Evolutionary conservation across 164 flowering plant species (phyloP).

Genomic region (Stephania cephalantha): DNA sequence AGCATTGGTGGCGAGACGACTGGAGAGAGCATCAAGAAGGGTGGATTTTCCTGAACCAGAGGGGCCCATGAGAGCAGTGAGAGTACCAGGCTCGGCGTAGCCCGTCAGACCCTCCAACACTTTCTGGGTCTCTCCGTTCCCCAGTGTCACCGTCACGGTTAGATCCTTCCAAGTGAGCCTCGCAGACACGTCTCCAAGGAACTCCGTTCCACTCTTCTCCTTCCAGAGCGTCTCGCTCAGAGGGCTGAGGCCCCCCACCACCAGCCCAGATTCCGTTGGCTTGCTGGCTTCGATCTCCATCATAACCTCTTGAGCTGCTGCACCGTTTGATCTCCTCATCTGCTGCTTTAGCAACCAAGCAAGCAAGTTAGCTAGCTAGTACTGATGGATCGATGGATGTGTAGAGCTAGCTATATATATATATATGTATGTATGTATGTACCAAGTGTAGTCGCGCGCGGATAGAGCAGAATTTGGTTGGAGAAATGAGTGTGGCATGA

Average conservation of each 20-base stretch:
- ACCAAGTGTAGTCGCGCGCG: no score
- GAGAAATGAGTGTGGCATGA: slow-evolving; percentile 16
- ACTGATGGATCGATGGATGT: no score
- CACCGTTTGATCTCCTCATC: slow-evolving; percentile 16
- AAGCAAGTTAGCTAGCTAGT: neutral
- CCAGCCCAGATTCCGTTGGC: slow-evolving; percentile 28
- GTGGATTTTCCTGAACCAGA: slow-evolving; percentile 95
- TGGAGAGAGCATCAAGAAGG: slow-evolving; percentile 78
- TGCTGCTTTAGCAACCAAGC: neutral
- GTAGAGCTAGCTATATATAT: no score
- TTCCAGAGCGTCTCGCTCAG: slow-evolving; percentile 80
- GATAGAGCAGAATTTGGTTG: neutral
- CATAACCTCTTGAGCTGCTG: slow-evolving; percentile 13
- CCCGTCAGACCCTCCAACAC: slow-evolving; percentile 76
- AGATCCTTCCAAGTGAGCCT: slow-evolving; percentile 86
- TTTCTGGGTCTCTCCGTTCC: slow-evolving; percentile 63
- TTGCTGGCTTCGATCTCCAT: slow-evolving; percentile 56
- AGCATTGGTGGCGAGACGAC: slow-evolving; percentile 83
- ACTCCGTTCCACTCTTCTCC: slow-evolving; percentile 44
- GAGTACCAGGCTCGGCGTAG: slow-evolving; percentile 71
- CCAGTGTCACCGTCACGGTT: slow-evolving; percentile 62
- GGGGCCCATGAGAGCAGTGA: slow-evolving; percentile 92
- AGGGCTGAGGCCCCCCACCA: slow-evolving; percentile 57
- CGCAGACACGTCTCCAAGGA: slow-evolving; percentile 76
- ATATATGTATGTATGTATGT: no score